Base-by-base conservation (phyloP, 192 early-diverging fungal species). In the Podila horticola region DNA sequence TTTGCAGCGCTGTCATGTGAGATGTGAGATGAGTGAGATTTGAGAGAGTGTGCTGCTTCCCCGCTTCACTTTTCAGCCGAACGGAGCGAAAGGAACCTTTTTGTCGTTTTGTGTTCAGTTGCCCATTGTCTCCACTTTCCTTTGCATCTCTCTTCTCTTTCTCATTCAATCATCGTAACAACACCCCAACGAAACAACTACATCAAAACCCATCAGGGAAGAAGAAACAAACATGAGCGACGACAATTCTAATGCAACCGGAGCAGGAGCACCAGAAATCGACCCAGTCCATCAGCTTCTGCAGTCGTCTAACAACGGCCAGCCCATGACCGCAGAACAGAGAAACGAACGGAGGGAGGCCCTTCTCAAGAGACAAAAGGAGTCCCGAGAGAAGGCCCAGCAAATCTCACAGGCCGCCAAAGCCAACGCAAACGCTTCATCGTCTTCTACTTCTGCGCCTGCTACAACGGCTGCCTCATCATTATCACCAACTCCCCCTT, bases 261-360 rank as follows among this genome's bases (percentile, higher is more conserved):
- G 30, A 8, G 52, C 50, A 19, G n/a, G 51, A 62, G 59, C 10
- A 7, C 29, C 60, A 38, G 17, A 50, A 13, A 24, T 58, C 30
- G 71, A 81, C 66, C 30, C 77, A 20, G 71, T 73, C 31, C 77
- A 73, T 11, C 66, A 81, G 29, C 62, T 81, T 29, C 57, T 81
- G 22, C 66, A 72, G n/a, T 61, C 51, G 19, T 55, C 24, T 29
- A 67, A 51, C 45, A 65, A 66, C 22, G 58, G 64, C 12, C 75
- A 77, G 34, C 55, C 77, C 24, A 26, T 81, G 66, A 69, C 77
- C 52, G 48, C 77, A 22, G 77, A 81, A 15, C 77, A 81, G 33
- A 72, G 77, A 33, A 81, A 81, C 28, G 71, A 81, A 1, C 77
- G 77, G 12, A 59, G 77, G 30, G 77, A 81, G 36, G 77, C 77